phyloP scores from a whole-genome alignment of 2,329 filamentous ascomycete genomes.

The Aureobasidium subglaciale region DNA sequence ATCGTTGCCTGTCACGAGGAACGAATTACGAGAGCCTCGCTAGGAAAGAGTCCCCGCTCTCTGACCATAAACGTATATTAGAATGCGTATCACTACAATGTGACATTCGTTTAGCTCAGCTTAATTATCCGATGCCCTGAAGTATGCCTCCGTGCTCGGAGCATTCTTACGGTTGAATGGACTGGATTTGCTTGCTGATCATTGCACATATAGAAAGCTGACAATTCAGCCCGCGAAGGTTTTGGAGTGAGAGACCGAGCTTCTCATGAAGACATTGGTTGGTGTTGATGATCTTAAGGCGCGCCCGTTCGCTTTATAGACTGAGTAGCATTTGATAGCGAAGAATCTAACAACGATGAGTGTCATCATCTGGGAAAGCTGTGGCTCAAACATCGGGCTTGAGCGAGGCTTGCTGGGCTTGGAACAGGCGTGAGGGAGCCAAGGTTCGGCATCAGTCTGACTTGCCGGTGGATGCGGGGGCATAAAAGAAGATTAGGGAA shows the following conservation, averaged over 20 bases:
- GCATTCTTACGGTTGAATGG: neutral
- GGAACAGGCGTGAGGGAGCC: neutral
- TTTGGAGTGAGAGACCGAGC: neutral
- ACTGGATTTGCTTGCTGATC: neutral
- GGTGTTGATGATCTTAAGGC: too few relatives aligned
- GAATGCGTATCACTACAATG: conserved; percentile 1
- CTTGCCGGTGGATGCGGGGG: neutral
- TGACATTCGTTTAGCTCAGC: neutral
- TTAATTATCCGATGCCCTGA: neutral
- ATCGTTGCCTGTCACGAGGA: neutral
- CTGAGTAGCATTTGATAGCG: too few relatives aligned
- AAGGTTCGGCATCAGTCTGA: neutral
- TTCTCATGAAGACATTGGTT: neutral
- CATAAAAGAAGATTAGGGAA: neutral
- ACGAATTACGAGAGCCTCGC: neutral
- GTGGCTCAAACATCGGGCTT: too few relatives aligned
- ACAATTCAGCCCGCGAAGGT: neutral
- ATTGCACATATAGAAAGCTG: neutral
- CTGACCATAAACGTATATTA: conserved; percentile 11
- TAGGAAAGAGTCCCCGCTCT: neutral
- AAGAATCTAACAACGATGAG: too few relatives aligned
- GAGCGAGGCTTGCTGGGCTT: too few relatives aligned
- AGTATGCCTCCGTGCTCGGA: neutral
- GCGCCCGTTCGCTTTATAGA: too few relatives aligned
- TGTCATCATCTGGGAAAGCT: too few relatives aligned